Evolutionary conservation across 768 basidiomycete species (phyloP), one percentile per base, ranked within the genome.

Genomic region (Tylopilus felleus): DNA sequence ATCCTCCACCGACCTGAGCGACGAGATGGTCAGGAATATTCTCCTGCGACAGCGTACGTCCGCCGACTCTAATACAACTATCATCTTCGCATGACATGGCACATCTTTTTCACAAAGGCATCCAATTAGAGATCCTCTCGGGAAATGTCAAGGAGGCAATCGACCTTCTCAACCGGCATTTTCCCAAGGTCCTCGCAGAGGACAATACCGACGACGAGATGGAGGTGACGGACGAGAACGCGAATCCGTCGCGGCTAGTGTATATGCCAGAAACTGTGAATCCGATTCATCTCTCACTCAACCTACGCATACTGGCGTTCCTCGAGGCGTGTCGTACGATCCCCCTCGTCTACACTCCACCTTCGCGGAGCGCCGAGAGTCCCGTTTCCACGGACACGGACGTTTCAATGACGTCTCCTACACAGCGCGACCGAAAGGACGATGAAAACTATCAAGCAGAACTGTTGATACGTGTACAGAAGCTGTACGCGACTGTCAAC

Each of bases 261-360:
- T 86, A 82, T 58, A 67, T 80, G 21, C 73, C 81, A 23, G 72
- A 82, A 4, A 86, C 82, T 2, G 86, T 92, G 7, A 77, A 86
- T 44, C 87, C 93, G n/a, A 69, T 75, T 2, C 90, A 93, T 61
- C 77, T 96, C 49, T 74, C 76, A 17, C 79, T 98, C 56, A 94
- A 97, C 65, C 83, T 98, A 36, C 87, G 86, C 47, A 90, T 97
- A 45, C 85, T 89, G 39, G 81, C 83, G 2, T 98, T 97, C 73
- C 85, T 90, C 63, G 95, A 98, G 70, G 80, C 85, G 21, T 84
- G 91, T 58, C 83, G 93, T 27, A 87, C 88, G 3, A 67, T 80
- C 13, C 88, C 90, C 4, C 76, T 91, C 17, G 71, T 72, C 4
- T 79, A 78, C 61, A 68, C 35, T 59, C 72, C 23, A 54, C 65